Percentiles rank a stretch among this genome's conserved stretches.
phyloP scores from a whole-genome alignment of 768 basidiomycete genomes.

The Lactifluus echinatus region DNA sequence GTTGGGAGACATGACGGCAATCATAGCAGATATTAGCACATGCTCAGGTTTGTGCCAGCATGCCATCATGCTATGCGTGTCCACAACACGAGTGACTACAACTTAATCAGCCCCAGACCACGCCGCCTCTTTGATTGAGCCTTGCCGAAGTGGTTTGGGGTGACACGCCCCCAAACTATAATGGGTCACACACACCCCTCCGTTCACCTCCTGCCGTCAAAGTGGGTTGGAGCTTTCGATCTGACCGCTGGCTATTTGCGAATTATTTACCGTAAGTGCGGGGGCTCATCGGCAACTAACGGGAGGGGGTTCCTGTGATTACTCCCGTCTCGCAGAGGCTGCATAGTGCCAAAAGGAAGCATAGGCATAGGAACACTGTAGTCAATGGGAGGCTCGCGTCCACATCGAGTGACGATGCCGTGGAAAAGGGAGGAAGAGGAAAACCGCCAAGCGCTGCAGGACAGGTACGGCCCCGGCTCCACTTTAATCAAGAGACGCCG shows the following conservation, averaged over 20 bases:
- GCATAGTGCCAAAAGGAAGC: not conserved
- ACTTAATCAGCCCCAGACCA: not conserved
- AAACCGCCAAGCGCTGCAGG: slow-evolving; percentile 1
- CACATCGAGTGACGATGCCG: not conserved
- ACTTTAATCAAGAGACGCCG: slow-evolving; percentile 2
- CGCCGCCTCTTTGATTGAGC: not conserved
- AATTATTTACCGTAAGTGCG: not conserved
- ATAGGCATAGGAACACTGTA: not conserved
- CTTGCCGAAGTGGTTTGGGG: not conserved
- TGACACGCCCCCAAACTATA: not conserved
- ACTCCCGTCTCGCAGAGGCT: not conserved
- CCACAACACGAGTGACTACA: not conserved
- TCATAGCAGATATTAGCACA: not conserved
- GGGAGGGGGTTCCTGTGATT: not conserved
- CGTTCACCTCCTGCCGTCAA: not conserved
- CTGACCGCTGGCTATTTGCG: not conserved
- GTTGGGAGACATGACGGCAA: not conserved
- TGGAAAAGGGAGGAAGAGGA: not conserved
- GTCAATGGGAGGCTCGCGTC: not conserved
- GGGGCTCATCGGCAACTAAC: not conserved
- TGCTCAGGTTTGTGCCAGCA: not conserved
- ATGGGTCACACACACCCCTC: not conserved
- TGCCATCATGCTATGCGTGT: not conserved
- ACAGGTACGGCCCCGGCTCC: not conserved
- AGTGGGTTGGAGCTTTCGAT: not conserved